Conservation (phyloP, 2,329 filamentous ascomycete species). For the Colletotrichum euphorbiae region DNA sequence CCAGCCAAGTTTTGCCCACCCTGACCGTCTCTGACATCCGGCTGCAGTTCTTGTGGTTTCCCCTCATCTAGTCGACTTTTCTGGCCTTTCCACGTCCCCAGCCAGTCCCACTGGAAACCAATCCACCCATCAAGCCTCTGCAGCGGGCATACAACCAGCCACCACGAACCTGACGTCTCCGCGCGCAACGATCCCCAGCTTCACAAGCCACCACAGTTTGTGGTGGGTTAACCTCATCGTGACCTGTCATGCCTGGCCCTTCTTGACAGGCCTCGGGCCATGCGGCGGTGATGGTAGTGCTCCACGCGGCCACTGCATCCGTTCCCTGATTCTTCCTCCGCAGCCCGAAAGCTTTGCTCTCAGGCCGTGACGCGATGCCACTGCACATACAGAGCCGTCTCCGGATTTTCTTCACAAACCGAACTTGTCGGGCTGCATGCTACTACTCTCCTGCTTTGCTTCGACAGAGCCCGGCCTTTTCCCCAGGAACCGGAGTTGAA, state of each 20-base stretch:
- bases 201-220: slow-evolving; percentile 5
- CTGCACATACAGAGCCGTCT: background rate
- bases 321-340: slow-evolving; percentile 11
- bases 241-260: background rate
- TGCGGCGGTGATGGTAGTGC: background rate
- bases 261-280: background rate
- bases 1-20: slow-evolving; percentile 16
- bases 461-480: background rate
- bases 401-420: no score
- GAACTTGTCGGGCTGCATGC: background rate
- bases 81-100: slow-evolving; percentile 13
- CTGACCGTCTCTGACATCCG: no score
- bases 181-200: slow-evolving; percentile 2
- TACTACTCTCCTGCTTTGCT: background rate
- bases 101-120: slow-evolving; percentile 14
- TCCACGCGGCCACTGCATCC: background rate
- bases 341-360: slow-evolving; percentile 6
- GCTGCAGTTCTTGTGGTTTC: background rate
- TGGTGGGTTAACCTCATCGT: background rate
- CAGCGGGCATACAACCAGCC: slow-evolving; percentile 4
- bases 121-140: no score
- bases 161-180: slow-evolving; percentile 3
- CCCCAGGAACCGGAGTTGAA: background rate
- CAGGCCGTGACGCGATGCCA: slow-evolving; percentile 10
- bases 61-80: background rate